Base-by-base conservation (phyloP, 768 basidiomycete species). In the Cystoderma amianthinum region DNA sequence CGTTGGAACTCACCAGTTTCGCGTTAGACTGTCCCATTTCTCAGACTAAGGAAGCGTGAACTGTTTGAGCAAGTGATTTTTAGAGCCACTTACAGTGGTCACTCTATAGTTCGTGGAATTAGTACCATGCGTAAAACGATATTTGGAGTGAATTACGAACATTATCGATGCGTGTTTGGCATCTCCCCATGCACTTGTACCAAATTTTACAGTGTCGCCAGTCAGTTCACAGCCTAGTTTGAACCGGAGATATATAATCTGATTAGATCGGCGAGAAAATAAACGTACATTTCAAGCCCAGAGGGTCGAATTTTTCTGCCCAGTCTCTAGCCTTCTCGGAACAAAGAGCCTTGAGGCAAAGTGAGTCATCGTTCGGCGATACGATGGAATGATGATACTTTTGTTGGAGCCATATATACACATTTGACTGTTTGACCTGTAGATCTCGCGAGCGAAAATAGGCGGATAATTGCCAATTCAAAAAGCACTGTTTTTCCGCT, bases 401-500 rank as follows among this genome's bases (percentile, higher is more conserved):
- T 95, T 2, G 91, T 94, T 0, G 93, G 94, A 1, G 93, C 88
- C 51, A 99, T 80, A 55, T 99, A 99, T 12, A 99, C 78, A 47
- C 84, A 85, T 63, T 88, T 90, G 2, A 59, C 51, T n/a, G 57
- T 46, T 19, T 63, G 56, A 19, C 57, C 59, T 9, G 48, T 55
- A 20, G 58, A 57, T 38, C 60, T 52, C 5, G 66, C 61, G 38
- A 72, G 60, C 38, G 65, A 64, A 21, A 91, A 60, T 68, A 89
- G 73, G 22, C 78, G 78, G 38, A 98, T 77, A 41, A 97, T 86
- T 2, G 87, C 79, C 11, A 99, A 65, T 56, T 99, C 96, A 50
- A 98, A 99, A 20, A 98, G 63, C 6, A 86, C 90, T 0, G 96
- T 99, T 62, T 98, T 98, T 20, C 96, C 96, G 38, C 90, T 89